Evolutionary conservation across 2,329 filamentous ascomycete genomes (phyloP).

Genomic region (Pestalotiopsis sp.): DNA sequence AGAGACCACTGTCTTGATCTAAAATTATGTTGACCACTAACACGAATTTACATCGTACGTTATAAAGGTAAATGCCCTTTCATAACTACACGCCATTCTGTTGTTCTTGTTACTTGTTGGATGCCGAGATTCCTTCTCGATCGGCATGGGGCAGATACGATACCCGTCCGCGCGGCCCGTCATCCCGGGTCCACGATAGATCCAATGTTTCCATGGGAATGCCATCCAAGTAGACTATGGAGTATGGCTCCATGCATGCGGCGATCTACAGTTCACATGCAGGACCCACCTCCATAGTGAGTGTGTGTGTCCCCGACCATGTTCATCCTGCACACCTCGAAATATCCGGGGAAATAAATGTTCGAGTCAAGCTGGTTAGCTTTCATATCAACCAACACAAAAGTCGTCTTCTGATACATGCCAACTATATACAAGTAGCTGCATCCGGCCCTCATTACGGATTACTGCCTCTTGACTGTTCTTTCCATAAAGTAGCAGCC

Average conservation of each 20-base stretch:
- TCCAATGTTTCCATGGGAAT: not conserved
- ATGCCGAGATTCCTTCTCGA: not conserved
- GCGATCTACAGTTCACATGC: not conserved
- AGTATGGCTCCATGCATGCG: too few relatives aligned
- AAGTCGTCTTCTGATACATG: not conserved
- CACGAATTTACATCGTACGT: too few relatives aligned
- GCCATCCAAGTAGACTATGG: too few relatives aligned
- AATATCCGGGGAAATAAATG: not conserved
- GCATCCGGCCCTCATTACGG: not conserved
- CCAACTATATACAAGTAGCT: not conserved
- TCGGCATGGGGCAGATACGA: not conserved
- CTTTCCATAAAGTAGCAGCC: slow-evolving; percentile 25
- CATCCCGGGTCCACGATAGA: not conserved
- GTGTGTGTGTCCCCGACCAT: not conserved
- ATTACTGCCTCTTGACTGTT: not conserved
- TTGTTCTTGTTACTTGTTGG: too few relatives aligned
- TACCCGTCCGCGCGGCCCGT: not conserved
- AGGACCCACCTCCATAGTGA: not conserved
- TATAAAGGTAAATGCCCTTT: too few relatives aligned
- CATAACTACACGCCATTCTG: too few relatives aligned
- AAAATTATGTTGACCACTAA: too few relatives aligned
- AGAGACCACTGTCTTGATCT: not conserved
- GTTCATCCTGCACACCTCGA: not conserved
- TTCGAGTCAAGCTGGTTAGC: not conserved
- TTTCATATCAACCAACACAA: not conserved